A percentile compares a stretch with the other conserved stretches of the same genome.
phyloP scores from a whole-genome alignment of 2,329 filamentous ascomycete species.

The Ceratocystis colombiana region DNA sequence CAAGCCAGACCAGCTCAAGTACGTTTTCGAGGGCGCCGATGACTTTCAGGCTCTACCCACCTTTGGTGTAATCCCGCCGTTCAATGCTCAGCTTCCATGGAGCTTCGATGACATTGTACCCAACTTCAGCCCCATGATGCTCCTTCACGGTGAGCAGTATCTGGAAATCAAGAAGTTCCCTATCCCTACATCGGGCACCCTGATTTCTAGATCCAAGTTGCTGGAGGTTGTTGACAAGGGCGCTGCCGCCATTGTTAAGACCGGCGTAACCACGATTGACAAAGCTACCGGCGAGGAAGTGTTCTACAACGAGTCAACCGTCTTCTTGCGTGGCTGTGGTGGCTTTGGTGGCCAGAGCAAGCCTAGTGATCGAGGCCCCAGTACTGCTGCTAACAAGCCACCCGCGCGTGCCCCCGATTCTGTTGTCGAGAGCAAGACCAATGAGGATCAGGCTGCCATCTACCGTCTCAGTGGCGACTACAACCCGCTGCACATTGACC shows the following conservation, averaged over 20 bases:
- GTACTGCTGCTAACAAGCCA: conserved; percentile 67
- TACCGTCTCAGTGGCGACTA: conserved; percentile 92
- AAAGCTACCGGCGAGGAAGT: conserved; percentile 77
- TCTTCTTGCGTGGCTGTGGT: conserved; percentile 83
- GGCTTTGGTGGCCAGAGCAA: conserved; percentile 81
- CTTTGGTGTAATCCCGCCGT: conserved; percentile 93
- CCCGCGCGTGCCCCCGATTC: conserved; percentile 69
- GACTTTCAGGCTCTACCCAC: conserved; percentile 90
- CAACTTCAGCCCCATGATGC: conserved; percentile 97
- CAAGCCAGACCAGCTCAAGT: conserved; percentile 75
- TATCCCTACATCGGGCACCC: conserved; percentile 71
- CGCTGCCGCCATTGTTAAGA: conserved; percentile 71
- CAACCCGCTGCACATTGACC: conserved; percentile 94
- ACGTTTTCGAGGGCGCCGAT: conserved; percentile 83
- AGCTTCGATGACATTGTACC: conserved; percentile 73
- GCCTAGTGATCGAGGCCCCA: conserved; percentile 63
- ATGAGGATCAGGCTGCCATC: conserved; percentile 80
- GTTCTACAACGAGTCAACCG: conserved; percentile 94
- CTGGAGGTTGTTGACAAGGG: conserved; percentile 97
- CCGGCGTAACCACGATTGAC: conserved; percentile 71
- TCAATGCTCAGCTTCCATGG: conserved; percentile 73
- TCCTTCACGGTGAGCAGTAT: conserved; percentile 97
- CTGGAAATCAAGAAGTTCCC: conserved; percentile 89
- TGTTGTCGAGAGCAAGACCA: conserved; percentile 76
- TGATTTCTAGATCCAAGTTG: conserved; percentile 66